Evolutionary conservation across 768 basidiomycete species (phyloP).

Genomic region (Kwoniella europaea): DNA sequence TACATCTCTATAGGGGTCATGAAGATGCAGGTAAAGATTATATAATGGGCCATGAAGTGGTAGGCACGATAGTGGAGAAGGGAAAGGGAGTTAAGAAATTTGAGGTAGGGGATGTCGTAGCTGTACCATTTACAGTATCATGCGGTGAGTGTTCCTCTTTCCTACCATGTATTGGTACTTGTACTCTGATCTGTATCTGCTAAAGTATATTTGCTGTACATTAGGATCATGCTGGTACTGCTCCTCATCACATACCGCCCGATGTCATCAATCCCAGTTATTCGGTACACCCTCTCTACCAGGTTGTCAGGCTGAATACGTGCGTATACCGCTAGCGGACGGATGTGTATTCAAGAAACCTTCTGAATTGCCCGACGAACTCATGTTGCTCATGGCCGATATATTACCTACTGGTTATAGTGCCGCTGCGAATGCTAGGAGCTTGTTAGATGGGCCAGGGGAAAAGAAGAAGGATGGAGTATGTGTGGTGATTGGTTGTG

Average conservation of each 20-base stretch:
- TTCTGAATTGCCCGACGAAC: constrained; percentile 37
- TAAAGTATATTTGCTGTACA: background rate
- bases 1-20: constrained; percentile 45
- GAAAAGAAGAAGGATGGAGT: constrained; percentile 38
- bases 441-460: constrained; percentile 38
- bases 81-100: constrained; percentile 53
- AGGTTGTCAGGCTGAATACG: constrained; percentile 56
- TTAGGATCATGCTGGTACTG: constrained; percentile 55
- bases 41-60: constrained; percentile 52
- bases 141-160: constrained; percentile 38
- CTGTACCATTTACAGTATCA: constrained; percentile 50
- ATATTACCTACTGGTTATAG: constrained; percentile 57
- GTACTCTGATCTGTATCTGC: background rate
- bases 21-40: constrained; percentile 29
- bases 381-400: constrained; percentile 51
- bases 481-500: constrained; percentile 58
- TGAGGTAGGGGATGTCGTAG: constrained; percentile 57
- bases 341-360: constrained; percentile 46
- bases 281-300: constrained; percentile 44
- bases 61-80: constrained; percentile 38
- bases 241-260: constrained; percentile 39
- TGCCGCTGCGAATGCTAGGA: constrained; percentile 50
- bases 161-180: background rate
- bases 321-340: constrained; percentile 47
- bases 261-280: constrained; percentile 39